Conservation (phyloP, 192 early-diverging fungal species). For the Backusella liffmaniae region DNA sequence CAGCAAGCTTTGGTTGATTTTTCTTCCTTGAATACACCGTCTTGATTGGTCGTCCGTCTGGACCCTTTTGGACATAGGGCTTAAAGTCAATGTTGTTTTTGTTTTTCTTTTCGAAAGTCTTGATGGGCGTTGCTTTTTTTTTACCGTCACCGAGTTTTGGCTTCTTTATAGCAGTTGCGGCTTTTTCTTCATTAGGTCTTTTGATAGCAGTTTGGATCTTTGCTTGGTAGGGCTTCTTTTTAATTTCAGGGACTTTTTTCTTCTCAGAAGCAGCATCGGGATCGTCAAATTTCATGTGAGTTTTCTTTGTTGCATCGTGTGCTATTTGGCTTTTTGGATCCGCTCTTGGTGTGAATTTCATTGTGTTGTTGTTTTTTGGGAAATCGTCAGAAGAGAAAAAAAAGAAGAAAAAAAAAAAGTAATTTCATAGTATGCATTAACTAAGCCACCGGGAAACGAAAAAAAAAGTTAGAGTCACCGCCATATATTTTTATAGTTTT, state of each 20-base stretch:
- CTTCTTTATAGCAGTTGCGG: background rate
- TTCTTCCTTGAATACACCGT: background rate
- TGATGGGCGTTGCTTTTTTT: background rate
- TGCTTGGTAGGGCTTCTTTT: conserved; percentile 2
- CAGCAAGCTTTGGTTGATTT: conserved; percentile 1
- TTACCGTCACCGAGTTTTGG: background rate
- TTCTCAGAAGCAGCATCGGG: background rate
- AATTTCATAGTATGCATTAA: too few relatives aligned
- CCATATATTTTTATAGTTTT: too few relatives aligned
- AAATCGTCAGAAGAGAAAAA: too few relatives aligned
- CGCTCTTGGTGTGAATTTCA: conserved; percentile 30
- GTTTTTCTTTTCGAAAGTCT: background rate
- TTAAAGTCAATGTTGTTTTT: background rate
- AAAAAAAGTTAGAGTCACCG: too few relatives aligned
- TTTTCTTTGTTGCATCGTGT: conserved; percentile 20
- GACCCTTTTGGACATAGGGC: background rate
- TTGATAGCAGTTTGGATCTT: conserved; percentile 7
- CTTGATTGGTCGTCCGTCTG: background rate
- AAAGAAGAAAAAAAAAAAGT: too few relatives aligned
- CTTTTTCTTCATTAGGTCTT: conserved; percentile 6
- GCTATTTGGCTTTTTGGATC: conserved; percentile 25
- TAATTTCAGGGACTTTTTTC: background rate
- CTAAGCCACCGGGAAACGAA: too few relatives aligned
- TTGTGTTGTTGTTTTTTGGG: background rate
- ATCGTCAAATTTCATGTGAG: conserved; percentile 31